A percentile compares a stretch with the other conserved stretches of the same genome.
These are phyloP conservation scores for Boletus rufocinnamomeus DNA, from an alignment of 768 basidiomycete genomes.

Conservation along the genomic window DNA sequence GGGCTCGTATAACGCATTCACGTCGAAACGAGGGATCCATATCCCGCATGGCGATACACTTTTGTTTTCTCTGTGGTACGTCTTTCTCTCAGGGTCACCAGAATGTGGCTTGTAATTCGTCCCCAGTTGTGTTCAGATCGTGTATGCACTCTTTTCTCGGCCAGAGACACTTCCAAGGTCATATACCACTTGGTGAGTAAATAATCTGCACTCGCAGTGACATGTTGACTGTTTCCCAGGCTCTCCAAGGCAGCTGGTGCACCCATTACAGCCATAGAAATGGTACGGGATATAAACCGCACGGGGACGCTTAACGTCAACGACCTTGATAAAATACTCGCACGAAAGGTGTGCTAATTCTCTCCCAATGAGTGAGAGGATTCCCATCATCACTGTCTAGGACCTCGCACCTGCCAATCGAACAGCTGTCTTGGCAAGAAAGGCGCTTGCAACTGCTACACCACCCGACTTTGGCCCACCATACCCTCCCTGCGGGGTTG, in stretches of 20 bases:
- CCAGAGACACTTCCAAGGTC: slow-evolving; percentile 84
- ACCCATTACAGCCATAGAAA: slow-evolving; percentile 54
- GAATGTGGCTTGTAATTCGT: background rate
- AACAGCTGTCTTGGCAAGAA: slow-evolving; percentile 47
- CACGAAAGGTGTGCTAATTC: slow-evolving; percentile 43
- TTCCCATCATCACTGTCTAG: slow-evolving; percentile 32
- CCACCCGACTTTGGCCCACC: slow-evolving; percentile 47
- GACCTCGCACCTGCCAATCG: slow-evolving; percentile 57
- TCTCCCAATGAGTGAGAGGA: background rate
- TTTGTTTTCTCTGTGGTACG: slow-evolving; percentile 75
- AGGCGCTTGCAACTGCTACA: slow-evolving; percentile 36
- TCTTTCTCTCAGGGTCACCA: background rate
- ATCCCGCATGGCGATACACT: slow-evolving; percentile 84
- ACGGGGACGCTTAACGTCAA: slow-evolving; percentile 54
- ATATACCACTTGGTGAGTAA: slow-evolving; percentile 68
- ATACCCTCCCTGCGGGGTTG: slow-evolving; percentile 66
- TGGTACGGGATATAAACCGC: slow-evolving; percentile 63
- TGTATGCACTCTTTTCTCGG: slow-evolving; percentile 74
- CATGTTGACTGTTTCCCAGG: slow-evolving; percentile 46
- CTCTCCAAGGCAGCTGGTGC: slow-evolving; percentile 70
- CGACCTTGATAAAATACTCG: slow-evolving; percentile 58
- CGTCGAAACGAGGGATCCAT: slow-evolving; percentile 61
- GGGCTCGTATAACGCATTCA: slow-evolving; percentile 82
- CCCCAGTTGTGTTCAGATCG: slow-evolving; percentile 78
- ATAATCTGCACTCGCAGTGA: background rate